Evolutionary conservation across 345 rosid species (phyloP).

Genomic region (Hirschfeldia incana): DNA sequence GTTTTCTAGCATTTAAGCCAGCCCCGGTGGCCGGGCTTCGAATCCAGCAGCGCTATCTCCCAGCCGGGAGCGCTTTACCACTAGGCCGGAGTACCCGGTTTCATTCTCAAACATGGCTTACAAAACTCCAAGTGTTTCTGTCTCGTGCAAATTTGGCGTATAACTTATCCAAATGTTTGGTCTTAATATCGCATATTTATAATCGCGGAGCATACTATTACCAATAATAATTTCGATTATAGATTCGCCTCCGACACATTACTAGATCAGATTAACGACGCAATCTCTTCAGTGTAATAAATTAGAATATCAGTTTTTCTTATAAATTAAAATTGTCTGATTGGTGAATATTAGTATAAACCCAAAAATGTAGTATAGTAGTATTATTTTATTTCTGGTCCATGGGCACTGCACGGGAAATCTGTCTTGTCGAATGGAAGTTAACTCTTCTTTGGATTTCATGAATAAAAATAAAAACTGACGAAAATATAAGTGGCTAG

Average conservation of each 20-base stretch:
- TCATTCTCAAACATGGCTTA: constrained; percentile 30
- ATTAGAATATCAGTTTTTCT: not conserved
- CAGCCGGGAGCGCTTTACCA: too few species aligned
- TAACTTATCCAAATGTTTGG: constrained; percentile 34
- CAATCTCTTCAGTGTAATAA: not conserved
- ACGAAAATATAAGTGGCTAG: constrained; percentile 25
- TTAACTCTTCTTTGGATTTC: constrained; percentile 9
- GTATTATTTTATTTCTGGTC: constrained; percentile 22
- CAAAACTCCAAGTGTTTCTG: constrained; percentile 33
- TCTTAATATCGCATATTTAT: constrained; percentile 20
- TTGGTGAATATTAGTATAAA: not conserved
- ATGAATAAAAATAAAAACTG: not conserved
- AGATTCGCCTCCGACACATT: constrained; percentile 3
- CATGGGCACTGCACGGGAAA: constrained; percentile 42
- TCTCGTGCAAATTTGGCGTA: constrained; percentile 38
- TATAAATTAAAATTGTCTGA: not conserved
- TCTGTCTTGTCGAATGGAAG: constrained; percentile 26
- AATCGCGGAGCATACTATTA: constrained; percentile 21
- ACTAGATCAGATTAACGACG: constrained; percentile 8
- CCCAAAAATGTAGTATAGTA: constrained; percentile 17
- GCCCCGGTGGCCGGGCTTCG: too few species aligned
- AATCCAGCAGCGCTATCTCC: too few species aligned
- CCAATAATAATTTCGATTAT: not conserved
- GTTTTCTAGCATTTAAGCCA: too few species aligned
- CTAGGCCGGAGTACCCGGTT: too few species aligned